Percentiles rank a stretch among this genome's conserved stretches.
Conservation (phyloP, 179 eudicot genomes). For the Carnegiea gigantea region DNA sequence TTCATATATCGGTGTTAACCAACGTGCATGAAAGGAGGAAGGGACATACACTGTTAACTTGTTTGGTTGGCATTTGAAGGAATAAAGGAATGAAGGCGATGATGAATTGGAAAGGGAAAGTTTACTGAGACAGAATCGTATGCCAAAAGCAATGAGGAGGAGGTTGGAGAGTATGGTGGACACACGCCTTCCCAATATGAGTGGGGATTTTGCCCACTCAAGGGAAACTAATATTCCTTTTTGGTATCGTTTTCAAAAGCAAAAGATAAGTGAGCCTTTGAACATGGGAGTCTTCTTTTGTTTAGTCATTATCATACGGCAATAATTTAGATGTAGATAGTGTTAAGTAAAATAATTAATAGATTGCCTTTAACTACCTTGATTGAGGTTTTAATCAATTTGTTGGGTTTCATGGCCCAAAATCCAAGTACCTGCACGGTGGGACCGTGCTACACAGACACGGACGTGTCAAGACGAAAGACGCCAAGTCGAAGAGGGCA, state of each 20-base stretch:
- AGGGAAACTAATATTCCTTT: neutral
- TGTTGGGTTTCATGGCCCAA: too few species aligned
- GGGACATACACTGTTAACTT: neutral
- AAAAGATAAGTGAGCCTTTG: neutral
- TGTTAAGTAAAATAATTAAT: too few species aligned
- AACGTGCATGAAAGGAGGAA: neutral
- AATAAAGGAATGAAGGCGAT: too few species aligned
- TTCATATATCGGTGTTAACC: neutral
- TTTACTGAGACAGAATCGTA: neutral
- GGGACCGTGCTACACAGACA: too few species aligned
- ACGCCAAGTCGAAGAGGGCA: too few species aligned
- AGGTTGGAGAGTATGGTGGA: neutral
- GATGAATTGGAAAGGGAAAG: too few species aligned
- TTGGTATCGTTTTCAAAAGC: neutral
- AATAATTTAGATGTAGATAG: too few species aligned
- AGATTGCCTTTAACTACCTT: too few species aligned
- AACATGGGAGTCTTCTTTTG: neutral
- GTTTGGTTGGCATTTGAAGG: neutral
- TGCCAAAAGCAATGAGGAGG: neutral
- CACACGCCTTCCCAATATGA: neutral
- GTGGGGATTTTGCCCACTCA: constrained; percentile 1
- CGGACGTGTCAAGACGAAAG: too few species aligned
- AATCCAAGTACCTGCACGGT: too few species aligned
- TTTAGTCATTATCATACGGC: neutral
- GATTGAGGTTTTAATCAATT: too few species aligned